Base-by-base conservation (phyloP, 2,329 filamentous ascomycete genomes). In the Xylariaceae sp. region DNA sequence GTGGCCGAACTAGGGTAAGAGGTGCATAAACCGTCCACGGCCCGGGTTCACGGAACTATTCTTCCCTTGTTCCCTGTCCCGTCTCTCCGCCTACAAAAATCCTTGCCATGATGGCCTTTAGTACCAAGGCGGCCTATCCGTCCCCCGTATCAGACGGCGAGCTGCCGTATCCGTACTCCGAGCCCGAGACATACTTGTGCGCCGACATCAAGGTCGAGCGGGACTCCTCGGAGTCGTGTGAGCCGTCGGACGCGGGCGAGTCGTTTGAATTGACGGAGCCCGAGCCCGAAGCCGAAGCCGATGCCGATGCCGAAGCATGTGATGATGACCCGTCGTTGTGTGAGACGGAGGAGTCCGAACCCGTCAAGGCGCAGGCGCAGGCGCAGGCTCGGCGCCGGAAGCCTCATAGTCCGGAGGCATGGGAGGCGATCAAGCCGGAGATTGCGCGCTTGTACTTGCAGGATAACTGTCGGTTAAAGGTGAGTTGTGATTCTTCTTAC, bases 391-490 rank as follows among this genome's bases (percentile, higher is more conserved):
- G 18, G 48, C 67, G 67, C 47, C 67, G 65, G 56, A 64, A 64
- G 57, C 58, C 64, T 13, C 68, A 67, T 53, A 65, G 62, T 52
- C 62, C 66, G 8, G 66, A 69, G 49, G 58, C 52, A 7, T 65
- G 63, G 63, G 63, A 65, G n/a, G 45, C 57, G 3, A 52, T 65
- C 17, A 70, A 70, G 56, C 58, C 56, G n/a, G 68, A 69, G 34
- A 71, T 71, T 34, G 60, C 58, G 13, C 66, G 65, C 34, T 65
- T 71, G 11, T 71, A 71, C 51, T 54, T 71, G 10, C 64, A 69
- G 3, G 69, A 71, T 62, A 69, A 70, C 53, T 64, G 66, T 59
- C 67, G 68, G 5, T 62, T 71, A 9, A 69, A 70, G 63, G 66
- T 69, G 65, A 65, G 66, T 42, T 42, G 8, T 37, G 35, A 5